Evolutionary conservation across 2,329 filamentous ascomycete genomes (phyloP), one percentile per base, ranked within the genome.

Genomic region (Paraphaeosphaeria minitans): DNA sequence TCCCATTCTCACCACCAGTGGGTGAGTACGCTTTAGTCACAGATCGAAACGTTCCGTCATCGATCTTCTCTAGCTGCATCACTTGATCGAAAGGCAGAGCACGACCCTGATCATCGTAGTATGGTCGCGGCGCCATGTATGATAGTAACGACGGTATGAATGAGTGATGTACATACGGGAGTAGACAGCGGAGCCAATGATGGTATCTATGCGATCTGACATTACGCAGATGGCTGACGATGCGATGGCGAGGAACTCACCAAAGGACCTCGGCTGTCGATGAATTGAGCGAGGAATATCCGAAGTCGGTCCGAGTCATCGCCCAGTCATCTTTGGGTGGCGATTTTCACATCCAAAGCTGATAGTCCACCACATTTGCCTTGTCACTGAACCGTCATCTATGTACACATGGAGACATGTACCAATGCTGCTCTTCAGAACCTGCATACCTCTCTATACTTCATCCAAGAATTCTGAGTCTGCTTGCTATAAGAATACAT

Each of bases 1-100:
- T 80, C 14, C 78, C 74, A 2, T 74, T 74, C 16, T 76, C 69
- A 7, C 72, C 74, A 3, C 77, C 79, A 14, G 69, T 69, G 0
- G 82, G 81, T 12, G 78, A 75, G 60, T 79, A 83, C 0, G 78
- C 75, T 53, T 71, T 74, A 9, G 77, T 74, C 33, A 71, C 75
- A 2, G 77, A 79, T 31, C 76, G 72, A 56, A 73, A 80, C 22
- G 77, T 79, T 47, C 63, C 58, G 35, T 77, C 71, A 56, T 79
- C 74, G 56, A 80, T 76, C 56, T 69, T 77, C 55, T 80, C 76
- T 1, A 81, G 68, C 43, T 72, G 66, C 55, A 81, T 75, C 29
- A 80, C 66, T 41, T 79, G 76, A 35, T 73, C 70, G 57, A 81
- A 80, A 1, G 78, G 73, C 2, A 77, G 69, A 31, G 71, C 68